Evolutionary conservation across 2,329 filamentous ascomycete genomes (phyloP).

Genomic region (Dendryphion nanum): DNA sequence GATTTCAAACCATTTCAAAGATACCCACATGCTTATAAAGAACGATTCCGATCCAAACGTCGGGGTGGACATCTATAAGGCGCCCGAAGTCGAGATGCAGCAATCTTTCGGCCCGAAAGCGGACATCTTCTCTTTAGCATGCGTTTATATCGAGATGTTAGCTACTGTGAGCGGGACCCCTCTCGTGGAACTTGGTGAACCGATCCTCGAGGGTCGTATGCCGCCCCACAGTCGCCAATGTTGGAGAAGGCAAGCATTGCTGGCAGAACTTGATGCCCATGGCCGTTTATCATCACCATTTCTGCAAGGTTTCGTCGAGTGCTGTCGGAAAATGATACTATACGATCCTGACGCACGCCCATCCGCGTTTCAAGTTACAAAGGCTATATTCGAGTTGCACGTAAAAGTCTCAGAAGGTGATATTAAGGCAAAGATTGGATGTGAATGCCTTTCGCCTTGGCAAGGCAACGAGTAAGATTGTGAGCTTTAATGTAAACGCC

Average conservation of each 20-base stretch:
- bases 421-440: background rate
- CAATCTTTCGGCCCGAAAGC: background rate
- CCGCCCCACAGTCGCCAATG: background rate
- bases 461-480: background rate
- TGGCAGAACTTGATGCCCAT: background rate
- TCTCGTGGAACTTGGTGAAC: no score
- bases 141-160: background rate
- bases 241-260: background rate
- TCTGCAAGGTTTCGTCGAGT: background rate
- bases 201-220: no score
- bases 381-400: background rate
- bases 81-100: background rate
- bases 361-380: background rate
- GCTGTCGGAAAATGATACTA: background rate
- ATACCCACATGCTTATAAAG: conserved; percentile 6
- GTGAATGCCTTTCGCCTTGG: background rate
- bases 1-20: conserved; percentile 1
- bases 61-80: background rate
- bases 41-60: background rate
- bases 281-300: background rate
- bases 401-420: background rate
- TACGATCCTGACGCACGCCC: background rate
- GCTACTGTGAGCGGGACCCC: background rate
- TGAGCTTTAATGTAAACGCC: no score
- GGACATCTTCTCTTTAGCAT: background rate